Base-by-base conservation (phyloP, 2,329 filamentous ascomycete genomes). In the Colletotrichum cereale region DNA sequence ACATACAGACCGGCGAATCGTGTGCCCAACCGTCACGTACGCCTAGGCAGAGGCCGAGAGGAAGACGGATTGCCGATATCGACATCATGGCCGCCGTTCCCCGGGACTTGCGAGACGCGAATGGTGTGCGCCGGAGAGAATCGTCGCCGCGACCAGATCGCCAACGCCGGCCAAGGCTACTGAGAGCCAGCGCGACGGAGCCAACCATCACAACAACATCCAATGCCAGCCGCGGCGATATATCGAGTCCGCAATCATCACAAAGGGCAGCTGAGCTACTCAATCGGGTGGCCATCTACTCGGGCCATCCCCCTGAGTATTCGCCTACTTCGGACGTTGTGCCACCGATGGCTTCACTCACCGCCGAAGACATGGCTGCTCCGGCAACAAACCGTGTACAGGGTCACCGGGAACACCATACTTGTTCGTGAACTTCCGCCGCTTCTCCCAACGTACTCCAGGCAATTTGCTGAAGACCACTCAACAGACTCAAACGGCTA, bases 111-210 rank as follows among this genome's bases (percentile, higher is more conserved):
- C 42, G 66, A 55, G 69, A 70, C 29, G 40, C 31, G n/a, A 52
- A 67, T 60, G 40, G 18, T 12, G 61, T 67, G 56, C 38, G 62
- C 26, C 48, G 47, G n/a, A 79, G 83, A 73, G 81, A 84, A 58
- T 83, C 84, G 1, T 82, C 83, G 18, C 81, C 83, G 26, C 82
- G 83, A 52, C 78, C 80, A 40, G 67, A 75, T 77, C 61, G 77
- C 67, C 79, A 82, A 68, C 82, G 86, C 74, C 83, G 88, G 71
- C 88, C 88, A 44, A 84, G 85, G 62, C 82, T 90, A 52, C 81
- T 89, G 53, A 83, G 88, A 70, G 86, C 88, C 36, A 84, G 83
- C 65, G 86, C 85, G 40, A 90, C 88, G 14, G 88, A 88, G 72
- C 88, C 88, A 5, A 88, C 87, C 36, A 85, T 90, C 74, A 89